Percentiles rank a stretch among this genome's conserved stretches.
phyloP scores from a whole-genome alignment of 2,329 filamentous ascomycete genomes.

The Neonectria hederae region DNA sequence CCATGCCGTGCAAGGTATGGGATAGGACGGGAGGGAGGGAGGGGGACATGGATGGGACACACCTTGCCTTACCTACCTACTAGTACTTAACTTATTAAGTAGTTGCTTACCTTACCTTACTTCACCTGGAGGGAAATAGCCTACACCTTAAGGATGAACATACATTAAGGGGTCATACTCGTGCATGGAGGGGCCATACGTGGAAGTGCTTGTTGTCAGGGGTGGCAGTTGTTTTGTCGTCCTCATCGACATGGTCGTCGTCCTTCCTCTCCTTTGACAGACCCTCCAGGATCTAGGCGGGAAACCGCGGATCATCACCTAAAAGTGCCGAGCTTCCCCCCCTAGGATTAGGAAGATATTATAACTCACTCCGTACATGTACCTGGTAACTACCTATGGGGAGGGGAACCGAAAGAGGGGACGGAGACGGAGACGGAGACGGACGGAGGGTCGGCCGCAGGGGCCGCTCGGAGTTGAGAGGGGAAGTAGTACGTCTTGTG shows the following conservation, averaged over 20 bases:
- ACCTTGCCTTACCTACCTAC: neutral
- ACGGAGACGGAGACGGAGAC: conserved; percentile 15
- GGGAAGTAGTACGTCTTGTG: neutral
- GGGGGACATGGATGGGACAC: neutral
- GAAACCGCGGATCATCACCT: conserved; percentile 36
- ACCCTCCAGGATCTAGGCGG: conserved; percentile 21
- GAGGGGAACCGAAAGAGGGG: conserved; percentile 11
- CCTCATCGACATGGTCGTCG: conserved; percentile 8
- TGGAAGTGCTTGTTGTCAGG: neutral
- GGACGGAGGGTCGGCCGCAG: conserved; percentile 7
- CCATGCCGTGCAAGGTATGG: conserved; percentile 21
- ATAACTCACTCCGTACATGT: conserved; percentile 1
- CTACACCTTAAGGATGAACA: too few relatives aligned
- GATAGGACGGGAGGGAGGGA: neutral
- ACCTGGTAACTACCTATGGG: neutral
- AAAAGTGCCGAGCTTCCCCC: conserved; percentile 26
- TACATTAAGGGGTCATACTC: too few relatives aligned
- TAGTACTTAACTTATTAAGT: too few relatives aligned
- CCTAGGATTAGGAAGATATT: conserved; percentile 25
- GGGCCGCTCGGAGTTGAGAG: conserved; percentile 10
- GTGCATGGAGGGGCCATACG: neutral
- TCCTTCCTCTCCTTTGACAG: conserved; percentile 9
- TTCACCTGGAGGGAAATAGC: neutral
- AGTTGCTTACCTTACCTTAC: neutral
- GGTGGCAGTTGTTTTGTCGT: neutral